phyloP scores from a whole-genome alignment of 2,329 filamentous ascomycete genomes.

The Dendryphion nanum region DNA sequence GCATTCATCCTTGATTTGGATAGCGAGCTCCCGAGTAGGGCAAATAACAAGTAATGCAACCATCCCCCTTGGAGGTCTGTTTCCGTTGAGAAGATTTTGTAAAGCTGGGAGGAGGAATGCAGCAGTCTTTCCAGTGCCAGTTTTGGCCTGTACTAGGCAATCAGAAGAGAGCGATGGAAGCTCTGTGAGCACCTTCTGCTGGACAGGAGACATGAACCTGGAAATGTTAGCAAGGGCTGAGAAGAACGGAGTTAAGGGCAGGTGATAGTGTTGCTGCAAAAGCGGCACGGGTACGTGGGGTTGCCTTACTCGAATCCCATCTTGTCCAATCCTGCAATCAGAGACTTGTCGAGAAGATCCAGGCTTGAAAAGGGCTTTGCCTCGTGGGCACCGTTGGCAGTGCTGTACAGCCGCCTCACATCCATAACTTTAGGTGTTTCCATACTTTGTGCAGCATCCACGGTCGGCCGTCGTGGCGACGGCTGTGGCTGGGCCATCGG shows the following conservation, averaged over 20 bases:
- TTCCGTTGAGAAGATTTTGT: constrained; percentile 43
- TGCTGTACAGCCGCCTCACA: constrained; percentile 23
- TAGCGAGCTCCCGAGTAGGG: constrained; percentile 50
- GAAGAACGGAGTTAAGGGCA: too few species aligned
- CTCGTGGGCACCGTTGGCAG: constrained; percentile 18
- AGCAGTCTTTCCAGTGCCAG: constrained; percentile 52
- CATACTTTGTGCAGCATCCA: not conserved
- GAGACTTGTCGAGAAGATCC: constrained; percentile 20
- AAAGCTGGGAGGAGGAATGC: constrained; percentile 50
- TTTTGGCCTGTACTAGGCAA: constrained; percentile 55
- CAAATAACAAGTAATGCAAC: constrained; percentile 49
- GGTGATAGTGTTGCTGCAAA: too few species aligned
- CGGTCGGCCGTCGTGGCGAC: too few species aligned
- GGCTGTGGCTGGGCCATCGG: constrained; percentile 1
- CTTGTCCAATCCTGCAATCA: constrained; percentile 32
- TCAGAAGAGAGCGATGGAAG: constrained; percentile 51
- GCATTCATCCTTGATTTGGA: constrained; percentile 51
- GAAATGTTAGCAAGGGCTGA: constrained; percentile 8
- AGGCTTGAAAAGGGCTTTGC: constrained; percentile 28
- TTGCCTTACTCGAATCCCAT: constrained; percentile 39
- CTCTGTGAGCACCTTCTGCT: constrained; percentile 53
- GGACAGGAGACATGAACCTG: constrained; percentile 53
- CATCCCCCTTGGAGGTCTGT: constrained; percentile 33
- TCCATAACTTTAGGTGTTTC: constrained; percentile 8
- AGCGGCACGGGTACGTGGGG: too few species aligned